Evolutionary conservation across 345 rosid species (phyloP).

Genomic region (Toxicodendron radicans): DNA sequence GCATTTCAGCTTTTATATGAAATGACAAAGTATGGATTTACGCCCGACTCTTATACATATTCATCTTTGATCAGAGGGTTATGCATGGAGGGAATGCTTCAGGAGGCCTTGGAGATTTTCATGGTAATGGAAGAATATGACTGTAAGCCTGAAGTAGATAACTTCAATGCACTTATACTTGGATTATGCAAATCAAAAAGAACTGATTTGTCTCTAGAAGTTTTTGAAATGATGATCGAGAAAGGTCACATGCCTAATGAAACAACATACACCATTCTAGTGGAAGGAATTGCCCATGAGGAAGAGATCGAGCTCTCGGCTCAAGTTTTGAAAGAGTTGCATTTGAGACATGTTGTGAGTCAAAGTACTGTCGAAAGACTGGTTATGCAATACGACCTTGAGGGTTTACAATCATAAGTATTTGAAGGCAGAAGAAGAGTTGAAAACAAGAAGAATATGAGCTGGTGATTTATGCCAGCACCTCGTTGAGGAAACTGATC

Average conservation of each 20-base stretch:
- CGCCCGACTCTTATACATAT: constrained; percentile 67
- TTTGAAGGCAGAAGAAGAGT: neutral
- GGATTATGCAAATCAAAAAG: constrained; percentile 63
- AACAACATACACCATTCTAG: constrained; percentile 62
- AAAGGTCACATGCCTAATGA: constrained; percentile 70
- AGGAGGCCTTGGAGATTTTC: constrained; percentile 62
- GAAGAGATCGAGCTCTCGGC: constrained; percentile 54
- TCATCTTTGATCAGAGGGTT: constrained; percentile 77
- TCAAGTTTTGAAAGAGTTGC: constrained; percentile 61
- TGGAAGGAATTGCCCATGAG: constrained; percentile 81
- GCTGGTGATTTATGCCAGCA: neutral
- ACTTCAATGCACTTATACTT: constrained; percentile 73
- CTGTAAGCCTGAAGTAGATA: constrained; percentile 53
- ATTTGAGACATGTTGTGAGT: constrained; percentile 44
- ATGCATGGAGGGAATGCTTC: constrained; percentile 69
- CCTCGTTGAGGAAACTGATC: neutral
- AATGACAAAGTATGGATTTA: constrained; percentile 64
- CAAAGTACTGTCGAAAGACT: constrained; percentile 67
- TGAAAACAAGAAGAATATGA: too few relatives aligned
- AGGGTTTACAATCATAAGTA: constrained; percentile 21
- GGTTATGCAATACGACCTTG: constrained; percentile 66
- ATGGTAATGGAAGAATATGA: constrained; percentile 58
- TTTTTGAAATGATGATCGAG: constrained; percentile 65
- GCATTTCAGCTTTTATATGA: constrained; percentile 76
- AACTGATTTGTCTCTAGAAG: constrained; percentile 63